Base-by-base conservation (phyloP, 2,329 filamentous ascomycete species). In the Paraphoma sp. region DNA sequence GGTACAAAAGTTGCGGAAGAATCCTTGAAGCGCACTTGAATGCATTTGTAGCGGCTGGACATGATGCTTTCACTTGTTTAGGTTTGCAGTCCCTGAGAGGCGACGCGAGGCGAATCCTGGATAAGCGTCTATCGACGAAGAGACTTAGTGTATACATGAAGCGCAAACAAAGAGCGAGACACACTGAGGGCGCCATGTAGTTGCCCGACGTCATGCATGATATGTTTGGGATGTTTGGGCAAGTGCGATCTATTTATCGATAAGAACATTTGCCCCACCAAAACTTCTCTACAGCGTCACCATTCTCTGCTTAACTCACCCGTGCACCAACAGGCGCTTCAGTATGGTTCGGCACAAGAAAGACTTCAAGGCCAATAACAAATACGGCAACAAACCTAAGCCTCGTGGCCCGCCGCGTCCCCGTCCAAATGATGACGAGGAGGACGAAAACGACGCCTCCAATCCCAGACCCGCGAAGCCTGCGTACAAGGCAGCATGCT, bases 311-410 rank as follows among this genome's bases (percentile, higher is more conserved):
- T 52, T 48, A 23, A 46, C 48, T 18, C 45, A 49, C 50, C 8
- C 38, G 40, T 38, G 45, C n/a, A 41, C 47, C 12, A 9, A 12
- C 14, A 12, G 23, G 5, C 14, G 29, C 10, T 16, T 29, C 60
- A 63, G 23, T 16, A 97, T 97, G 93, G 93, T 97, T 52, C 92
- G 94, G 58, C 94, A 97, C 80, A 98, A 97, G 81, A 98, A 98
- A 79, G 93, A 97, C 73, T 82, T 85, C 52, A 84, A 84, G 66
- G 86, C 90, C 42, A 89, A 91, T 72, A 93, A 92, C 76, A 92
- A 90, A 78, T 85, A 84, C 69, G 81, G 81, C 66, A 84, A 83
- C 64, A 68, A 64, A 42, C 83, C 86, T 58, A 83, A 87, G 59
- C 83, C 86, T 62, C 80, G 83, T 61, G 82, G 83, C 59, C 80